These are phyloP conservation scores for Azolla pinnata DNA, from an alignment of 75 land plant species.

Conservation along the genomic window DNA sequence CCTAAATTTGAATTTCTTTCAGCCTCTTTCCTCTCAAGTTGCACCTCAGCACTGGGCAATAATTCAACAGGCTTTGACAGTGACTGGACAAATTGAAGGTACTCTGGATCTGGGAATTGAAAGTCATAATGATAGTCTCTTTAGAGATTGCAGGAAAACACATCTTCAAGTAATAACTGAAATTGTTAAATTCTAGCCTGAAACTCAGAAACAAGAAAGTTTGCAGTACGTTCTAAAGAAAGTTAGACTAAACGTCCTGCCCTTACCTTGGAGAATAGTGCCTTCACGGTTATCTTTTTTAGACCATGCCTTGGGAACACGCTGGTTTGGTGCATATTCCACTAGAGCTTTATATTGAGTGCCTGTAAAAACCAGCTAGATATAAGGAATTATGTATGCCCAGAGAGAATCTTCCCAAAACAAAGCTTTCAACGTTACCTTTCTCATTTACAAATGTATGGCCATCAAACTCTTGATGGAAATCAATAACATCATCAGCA, in stretches of 20 bases:
- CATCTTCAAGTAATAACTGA: too few species aligned
- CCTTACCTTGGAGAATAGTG: conserved; percentile 68
- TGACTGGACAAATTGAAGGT: conserved; percentile 67
- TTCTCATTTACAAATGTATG: conserved; percentile 86
- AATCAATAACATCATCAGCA: conserved; percentile 77
- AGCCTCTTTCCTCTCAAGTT: conserved; percentile 82
- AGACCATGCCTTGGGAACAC: conserved; percentile 56
- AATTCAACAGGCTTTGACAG: conserved; percentile 67
- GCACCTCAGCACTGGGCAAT: conserved; percentile 94
- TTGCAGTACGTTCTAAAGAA: too few species aligned
- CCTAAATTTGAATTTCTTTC: conserved; percentile 23
- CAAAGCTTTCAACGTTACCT: conserved; percentile 40
- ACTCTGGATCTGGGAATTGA: conserved; percentile 79
- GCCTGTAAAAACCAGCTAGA: conserved; percentile 48
- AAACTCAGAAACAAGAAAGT: too few species aligned
- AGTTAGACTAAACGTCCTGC: too few species aligned
- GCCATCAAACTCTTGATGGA: conserved; percentile 77
- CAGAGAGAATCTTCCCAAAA: neutral
- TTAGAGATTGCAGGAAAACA: too few species aligned
- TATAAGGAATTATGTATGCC: neutral
- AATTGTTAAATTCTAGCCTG: too few species aligned
- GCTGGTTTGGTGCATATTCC: conserved; percentile 92
- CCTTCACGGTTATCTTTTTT: conserved; percentile 92
- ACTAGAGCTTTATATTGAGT: conserved; percentile 65
- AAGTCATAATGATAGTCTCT: too few species aligned